phyloP scores from a whole-genome alignment of 2,329 filamentous ascomycete genomes.

The Colletotrichum echinochloae region DNA sequence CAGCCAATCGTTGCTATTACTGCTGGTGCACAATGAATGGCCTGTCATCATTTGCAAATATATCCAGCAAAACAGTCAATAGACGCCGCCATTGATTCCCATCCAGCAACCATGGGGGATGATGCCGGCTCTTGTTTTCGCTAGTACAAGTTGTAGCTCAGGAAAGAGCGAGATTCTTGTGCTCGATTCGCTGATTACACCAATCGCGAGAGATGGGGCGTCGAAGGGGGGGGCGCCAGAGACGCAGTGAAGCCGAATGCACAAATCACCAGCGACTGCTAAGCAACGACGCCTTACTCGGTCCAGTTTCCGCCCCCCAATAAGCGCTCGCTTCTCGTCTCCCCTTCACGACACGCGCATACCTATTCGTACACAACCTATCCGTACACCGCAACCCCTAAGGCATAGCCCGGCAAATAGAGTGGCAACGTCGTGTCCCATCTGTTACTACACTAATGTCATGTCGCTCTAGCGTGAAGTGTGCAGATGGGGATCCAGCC shows the following conservation, averaged over 20 bases:
- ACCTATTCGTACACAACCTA: too few species aligned
- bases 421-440: slow-evolving; percentile 30
- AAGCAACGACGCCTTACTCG: slow-evolving; percentile 12
- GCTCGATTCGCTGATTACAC: slow-evolving; percentile 28
- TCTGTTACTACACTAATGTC: slow-evolving; percentile 6
- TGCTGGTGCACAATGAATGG: slow-evolving; percentile 8
- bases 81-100: slow-evolving; percentile 23
- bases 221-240: slow-evolving; percentile 5
- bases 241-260: slow-evolving; percentile 18
- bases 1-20: not conserved
- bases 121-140: not conserved
- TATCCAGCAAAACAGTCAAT: slow-evolving; percentile 5
- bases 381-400: not conserved
- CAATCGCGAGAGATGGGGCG: slow-evolving; percentile 2
- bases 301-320: slow-evolving; percentile 21
- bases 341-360: slow-evolving; percentile 10
- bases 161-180: slow-evolving; percentile 14
- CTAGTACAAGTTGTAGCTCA: slow-evolving; percentile 2
- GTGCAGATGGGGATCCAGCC: slow-evolving; percentile 34
- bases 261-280: slow-evolving; percentile 19
- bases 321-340: slow-evolving; percentile 31
- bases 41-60: not conserved
- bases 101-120: not conserved
- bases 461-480: not conserved
- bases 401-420: slow-evolving; percentile 20